Evolutionary conservation across 805 yeast genomes (phyloP).

Genomic region (Ascoidea asiatica): DNA sequence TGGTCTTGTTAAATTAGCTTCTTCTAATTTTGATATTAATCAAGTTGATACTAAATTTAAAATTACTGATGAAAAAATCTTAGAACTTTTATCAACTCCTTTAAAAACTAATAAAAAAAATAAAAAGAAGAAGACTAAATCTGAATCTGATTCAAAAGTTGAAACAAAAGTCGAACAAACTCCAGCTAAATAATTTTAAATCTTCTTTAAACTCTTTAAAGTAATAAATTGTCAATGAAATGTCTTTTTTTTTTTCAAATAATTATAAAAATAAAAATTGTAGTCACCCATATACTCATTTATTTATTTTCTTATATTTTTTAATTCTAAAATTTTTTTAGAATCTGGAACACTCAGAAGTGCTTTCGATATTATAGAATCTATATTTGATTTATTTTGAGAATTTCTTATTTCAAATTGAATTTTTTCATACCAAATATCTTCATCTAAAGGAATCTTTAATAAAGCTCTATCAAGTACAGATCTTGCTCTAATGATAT

Average conservation of each 20-base stretch:
- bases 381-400: slow-evolving; percentile 37
- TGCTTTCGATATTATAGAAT: slow-evolving; percentile 38
- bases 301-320: too few species aligned
- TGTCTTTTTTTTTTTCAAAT: too few species aligned
- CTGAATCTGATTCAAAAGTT: not conserved
- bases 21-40: slow-evolving; percentile 34
- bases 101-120: slow-evolving; percentile 36
- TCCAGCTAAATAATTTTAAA: slow-evolving; percentile 20
- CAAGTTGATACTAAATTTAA: slow-evolving; percentile 43
- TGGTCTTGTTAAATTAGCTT: slow-evolving; percentile 53
- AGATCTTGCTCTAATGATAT: slow-evolving; percentile 52
- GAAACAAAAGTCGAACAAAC: not conserved
- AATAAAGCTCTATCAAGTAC: slow-evolving; percentile 53
- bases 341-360: slow-evolving; percentile 44
- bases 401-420: slow-evolving; percentile 39
- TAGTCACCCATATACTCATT: too few species aligned
- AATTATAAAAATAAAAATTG: too few species aligned
- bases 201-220: too few species aligned
- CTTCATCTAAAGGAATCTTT: slow-evolving; percentile 32
- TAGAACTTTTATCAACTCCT: slow-evolving; percentile 33
- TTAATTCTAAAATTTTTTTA: slow-evolving; percentile 41
- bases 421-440: slow-evolving; percentile 46
- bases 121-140: slow-evolving; percentile 19
- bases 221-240: too few species aligned
- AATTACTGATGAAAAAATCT: slow-evolving; percentile 35